Evolutionary conservation across 257 asterid species (phyloP).

Genomic region (Apocynum venetum): DNA sequence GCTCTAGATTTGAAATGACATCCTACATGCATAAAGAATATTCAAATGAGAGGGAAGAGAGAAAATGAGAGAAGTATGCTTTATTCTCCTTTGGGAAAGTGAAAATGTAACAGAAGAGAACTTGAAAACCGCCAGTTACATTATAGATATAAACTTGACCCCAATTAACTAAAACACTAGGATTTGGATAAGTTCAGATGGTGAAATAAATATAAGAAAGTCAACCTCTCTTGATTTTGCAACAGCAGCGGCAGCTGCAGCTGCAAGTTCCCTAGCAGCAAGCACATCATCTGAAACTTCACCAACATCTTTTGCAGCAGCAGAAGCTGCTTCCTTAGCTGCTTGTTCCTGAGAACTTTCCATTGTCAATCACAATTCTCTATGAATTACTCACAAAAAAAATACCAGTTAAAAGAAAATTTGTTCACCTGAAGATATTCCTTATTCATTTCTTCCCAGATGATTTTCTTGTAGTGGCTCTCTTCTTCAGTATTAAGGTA

Average conservation of each 20-base stretch:
- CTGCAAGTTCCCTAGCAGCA: slow-evolving; percentile 57
- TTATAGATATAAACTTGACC: neutral
- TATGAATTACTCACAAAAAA: neutral
- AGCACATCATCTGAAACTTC: slow-evolving; percentile 53
- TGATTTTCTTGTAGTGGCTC: slow-evolving; percentile 49
- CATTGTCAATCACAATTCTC: too few species aligned
- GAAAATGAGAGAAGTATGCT: too few species aligned
- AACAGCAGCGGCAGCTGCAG: slow-evolving; percentile 54
- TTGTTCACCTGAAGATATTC: slow-evolving; percentile 76
- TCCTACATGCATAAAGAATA: neutral
- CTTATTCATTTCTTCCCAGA: slow-evolving; percentile 81
- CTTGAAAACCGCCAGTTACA: too few species aligned
- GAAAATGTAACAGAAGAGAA: too few species aligned
- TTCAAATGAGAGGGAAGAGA: neutral
- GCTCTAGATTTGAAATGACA: neutral
- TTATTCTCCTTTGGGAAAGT: too few species aligned
- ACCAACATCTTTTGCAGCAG: slow-evolving; percentile 43
- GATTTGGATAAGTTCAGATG: slow-evolving; percentile 3
- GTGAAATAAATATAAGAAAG: neutral
- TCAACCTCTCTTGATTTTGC: slow-evolving; percentile 60
- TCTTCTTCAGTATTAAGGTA: slow-evolving; percentile 74
- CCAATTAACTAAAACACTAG: neutral
- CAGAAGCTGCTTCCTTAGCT: slow-evolving; percentile 66
- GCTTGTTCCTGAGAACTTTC: slow-evolving; percentile 63
- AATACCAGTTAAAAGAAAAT: neutral